A percentile compares a stretch with the other conserved stretches of the same genome.
These are phyloP conservation scores for Melampsora abietis-canadensis DNA, from an alignment of 1,284 basidiomycete species.

Conservation along the genomic window DNA sequence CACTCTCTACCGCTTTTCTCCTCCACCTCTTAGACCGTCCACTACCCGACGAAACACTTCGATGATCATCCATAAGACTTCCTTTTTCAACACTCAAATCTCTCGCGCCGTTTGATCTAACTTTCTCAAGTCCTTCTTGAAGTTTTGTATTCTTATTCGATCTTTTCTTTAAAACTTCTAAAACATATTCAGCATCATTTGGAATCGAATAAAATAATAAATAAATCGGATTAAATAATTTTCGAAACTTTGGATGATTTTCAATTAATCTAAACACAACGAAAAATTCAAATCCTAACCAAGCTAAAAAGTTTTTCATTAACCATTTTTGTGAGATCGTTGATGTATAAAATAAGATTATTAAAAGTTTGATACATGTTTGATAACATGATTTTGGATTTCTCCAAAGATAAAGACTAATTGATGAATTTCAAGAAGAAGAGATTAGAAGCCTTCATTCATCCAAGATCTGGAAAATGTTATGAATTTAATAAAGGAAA, in stretches of 20 bases:
- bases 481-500: too few species aligned
- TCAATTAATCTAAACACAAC: conserved; percentile 36
- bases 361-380: conserved; percentile 9
- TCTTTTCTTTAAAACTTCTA: conserved; percentile 27
- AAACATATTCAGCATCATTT: conserved; percentile 35
- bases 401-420: conserved; percentile 41
- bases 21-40: not conserved
- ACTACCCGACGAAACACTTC: not conserved
- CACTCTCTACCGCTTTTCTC: not conserved
- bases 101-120: not conserved
- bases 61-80: not conserved
- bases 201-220: conserved; percentile 35
- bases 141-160: not conserved
- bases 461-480: too few species aligned
- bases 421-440: not conserved
- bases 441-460: not conserved
- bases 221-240: conserved; percentile 33
- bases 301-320: conserved; percentile 36
- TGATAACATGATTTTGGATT: conserved; percentile 23
- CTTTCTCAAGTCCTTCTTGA: not conserved
- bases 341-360: conserved; percentile 23
- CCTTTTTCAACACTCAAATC: too few species aligned
- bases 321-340: conserved; percentile 37
- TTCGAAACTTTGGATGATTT: conserved; percentile 26
- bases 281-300: conserved; percentile 41